A percentile compares a stretch with the other conserved stretches of the same genome.
Conservation (phyloP, 345 rosid species). For the Lepidium sativum region DNA sequence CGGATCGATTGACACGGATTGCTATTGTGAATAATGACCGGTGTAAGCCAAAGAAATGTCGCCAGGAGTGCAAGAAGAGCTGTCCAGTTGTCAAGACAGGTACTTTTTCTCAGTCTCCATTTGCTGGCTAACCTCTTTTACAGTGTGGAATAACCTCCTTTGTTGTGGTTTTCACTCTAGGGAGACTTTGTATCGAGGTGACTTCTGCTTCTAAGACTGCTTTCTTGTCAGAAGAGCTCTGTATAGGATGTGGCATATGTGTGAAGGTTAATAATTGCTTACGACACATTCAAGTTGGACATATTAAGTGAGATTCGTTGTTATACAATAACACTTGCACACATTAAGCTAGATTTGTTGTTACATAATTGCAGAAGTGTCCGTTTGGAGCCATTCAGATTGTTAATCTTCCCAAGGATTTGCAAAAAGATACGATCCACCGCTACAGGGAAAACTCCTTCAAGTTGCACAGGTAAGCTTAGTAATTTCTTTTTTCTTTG, state of each 20-base stretch:
- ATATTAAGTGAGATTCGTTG: too few species aligned
- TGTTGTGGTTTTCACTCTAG: constrained; percentile 15
- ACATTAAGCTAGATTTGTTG: not conserved
- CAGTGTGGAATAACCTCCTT: not conserved
- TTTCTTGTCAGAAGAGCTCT: constrained; percentile 75
- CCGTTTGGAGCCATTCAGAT: constrained; percentile 93
- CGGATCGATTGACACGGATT: constrained; percentile 76
- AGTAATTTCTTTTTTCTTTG: not conserved
- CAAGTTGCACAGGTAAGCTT: constrained; percentile 64
- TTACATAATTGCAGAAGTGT: constrained; percentile 50
- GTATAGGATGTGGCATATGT: constrained; percentile 88
- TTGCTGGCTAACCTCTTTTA: not conserved
- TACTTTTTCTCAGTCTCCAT: not conserved
- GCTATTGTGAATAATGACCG: constrained; percentile 70
- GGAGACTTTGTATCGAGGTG: constrained; percentile 83
- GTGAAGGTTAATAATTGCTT: constrained; percentile 47
- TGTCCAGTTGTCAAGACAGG: constrained; percentile 89
- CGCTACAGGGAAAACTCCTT: constrained; percentile 77
- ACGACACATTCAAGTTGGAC: not conserved
- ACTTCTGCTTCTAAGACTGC: constrained; percentile 59
- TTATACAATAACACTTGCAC: too few species aligned
- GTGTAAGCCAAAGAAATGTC: constrained; percentile 89
- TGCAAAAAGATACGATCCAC: constrained; percentile 81
- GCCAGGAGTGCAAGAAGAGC: constrained; percentile 88
- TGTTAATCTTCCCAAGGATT: constrained; percentile 75